Evolutionary conservation across 1,284 basidiomycete genomes (phyloP).

Genomic region (Tilletiopsis washingtonensis): DNA sequence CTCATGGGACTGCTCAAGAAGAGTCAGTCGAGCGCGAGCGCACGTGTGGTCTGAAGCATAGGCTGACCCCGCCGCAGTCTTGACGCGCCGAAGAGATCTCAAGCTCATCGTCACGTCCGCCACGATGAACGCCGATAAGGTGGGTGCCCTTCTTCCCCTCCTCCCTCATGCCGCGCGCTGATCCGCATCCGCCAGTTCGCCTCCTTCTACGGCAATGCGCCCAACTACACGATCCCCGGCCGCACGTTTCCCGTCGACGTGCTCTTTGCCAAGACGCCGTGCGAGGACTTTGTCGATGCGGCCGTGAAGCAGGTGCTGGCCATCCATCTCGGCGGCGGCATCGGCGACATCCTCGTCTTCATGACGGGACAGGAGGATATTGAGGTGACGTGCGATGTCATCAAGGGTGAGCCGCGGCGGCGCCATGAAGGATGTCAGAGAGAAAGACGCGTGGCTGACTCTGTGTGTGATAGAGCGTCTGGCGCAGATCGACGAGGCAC

Average conservation of each 20-base stretch:
- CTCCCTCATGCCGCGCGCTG: background rate
- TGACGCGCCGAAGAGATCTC: slow-evolving; percentile 80
- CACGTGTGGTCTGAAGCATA: no score
- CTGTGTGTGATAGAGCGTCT: slow-evolving; percentile 77
- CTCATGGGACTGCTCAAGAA: slow-evolving; percentile 90
- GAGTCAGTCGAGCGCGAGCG: slow-evolving; percentile 57
- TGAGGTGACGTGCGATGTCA: slow-evolving; percentile 53
- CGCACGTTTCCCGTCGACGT: slow-evolving; percentile 97
- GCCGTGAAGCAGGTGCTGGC: slow-evolving; percentile 95
- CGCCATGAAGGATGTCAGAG: no score
- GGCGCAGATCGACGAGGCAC: slow-evolving; percentile 78
- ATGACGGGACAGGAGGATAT: slow-evolving; percentile 99
- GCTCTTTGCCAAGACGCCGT: slow-evolving; percentile 90
- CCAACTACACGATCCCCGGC: slow-evolving; percentile 92
- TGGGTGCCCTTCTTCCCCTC: slow-evolving; percentile 50
- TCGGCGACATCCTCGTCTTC: slow-evolving; percentile 93
- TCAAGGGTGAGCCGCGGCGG: slow-evolving; percentile 32
- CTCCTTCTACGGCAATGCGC: slow-evolving; percentile 84
- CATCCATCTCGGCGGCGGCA: slow-evolving; percentile 87
- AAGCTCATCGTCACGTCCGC: slow-evolving; percentile 97
- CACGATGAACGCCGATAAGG: slow-evolving; percentile 95
- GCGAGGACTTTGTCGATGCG: slow-evolving; percentile 96
- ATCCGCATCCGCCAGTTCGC: slow-evolving; percentile 58
- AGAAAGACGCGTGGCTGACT: no score
- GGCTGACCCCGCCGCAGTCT: slow-evolving; percentile 54